A percentile compares a stretch with the other conserved stretches of the same genome.
Evolutionary conservation across 2,329 filamentous ascomycete genomes (phyloP).

Genomic region (Lachnellula subtilissima): DNA sequence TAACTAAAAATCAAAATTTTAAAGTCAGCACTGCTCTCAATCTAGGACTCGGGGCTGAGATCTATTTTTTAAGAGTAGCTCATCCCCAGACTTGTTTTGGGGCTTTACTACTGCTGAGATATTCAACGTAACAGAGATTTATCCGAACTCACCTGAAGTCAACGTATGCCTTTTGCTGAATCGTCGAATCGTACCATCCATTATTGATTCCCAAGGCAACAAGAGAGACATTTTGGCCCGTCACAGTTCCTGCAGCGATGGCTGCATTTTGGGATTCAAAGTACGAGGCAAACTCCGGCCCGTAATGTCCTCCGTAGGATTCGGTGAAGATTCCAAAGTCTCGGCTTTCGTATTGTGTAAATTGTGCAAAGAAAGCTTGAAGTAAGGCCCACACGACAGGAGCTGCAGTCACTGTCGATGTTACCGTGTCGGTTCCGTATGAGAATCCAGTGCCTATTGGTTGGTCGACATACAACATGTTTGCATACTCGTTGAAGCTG

Average conservation of each 20-base stretch:
- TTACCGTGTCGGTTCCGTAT: slow-evolving; percentile 38
- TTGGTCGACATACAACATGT: slow-evolving; percentile 36
- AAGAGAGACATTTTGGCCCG: slow-evolving; percentile 27
- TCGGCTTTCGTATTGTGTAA: slow-evolving; percentile 54
- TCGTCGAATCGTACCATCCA: slow-evolving; percentile 44
- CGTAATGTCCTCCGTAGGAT: slow-evolving; percentile 50
- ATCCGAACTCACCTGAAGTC: neutral
- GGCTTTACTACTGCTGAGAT: too few relatives aligned
- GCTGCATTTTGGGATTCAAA: slow-evolving; percentile 49
- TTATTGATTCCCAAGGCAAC: slow-evolving; percentile 31
- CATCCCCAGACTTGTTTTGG: too few relatives aligned
- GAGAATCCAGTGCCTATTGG: slow-evolving; percentile 37
- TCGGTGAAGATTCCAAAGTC: slow-evolving; percentile 49
- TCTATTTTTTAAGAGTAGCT: too few relatives aligned
- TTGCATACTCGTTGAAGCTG: slow-evolving; percentile 33
- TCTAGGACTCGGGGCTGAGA: too few relatives aligned
- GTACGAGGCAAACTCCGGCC: slow-evolving; percentile 49
- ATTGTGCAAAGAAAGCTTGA: slow-evolving; percentile 56
- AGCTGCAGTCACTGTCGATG: slow-evolving; percentile 39
- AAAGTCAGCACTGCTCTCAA: too few relatives aligned
- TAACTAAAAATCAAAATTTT: neutral
- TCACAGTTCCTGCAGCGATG: slow-evolving; percentile 38
- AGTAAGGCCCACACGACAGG: slow-evolving; percentile 48
- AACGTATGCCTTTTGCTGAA: slow-evolving; percentile 39
- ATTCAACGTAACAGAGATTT: too few relatives aligned